Base-by-base conservation (phyloP, 257 asterid species). In the Petrea volubilis region DNA sequence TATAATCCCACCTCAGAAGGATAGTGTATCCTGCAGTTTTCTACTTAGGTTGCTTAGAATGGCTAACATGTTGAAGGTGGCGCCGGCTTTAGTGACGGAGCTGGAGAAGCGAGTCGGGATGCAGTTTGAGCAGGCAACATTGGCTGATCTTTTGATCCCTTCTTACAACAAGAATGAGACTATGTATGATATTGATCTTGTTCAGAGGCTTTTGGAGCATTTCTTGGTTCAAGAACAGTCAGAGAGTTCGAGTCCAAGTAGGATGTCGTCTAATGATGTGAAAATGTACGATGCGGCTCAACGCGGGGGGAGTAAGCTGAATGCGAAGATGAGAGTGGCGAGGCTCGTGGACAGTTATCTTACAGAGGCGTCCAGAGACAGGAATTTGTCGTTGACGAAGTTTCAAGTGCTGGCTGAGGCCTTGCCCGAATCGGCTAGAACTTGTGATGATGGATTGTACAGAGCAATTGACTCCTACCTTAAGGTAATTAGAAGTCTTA, bases 381-480 rank as follows among this genome's bases (percentile, higher is more conserved):
- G 97, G 76, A 83, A 84, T 64, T 81, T 93, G 31, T 84, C 96
- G 0, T 31, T 85, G 72, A 91, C 96, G 0, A 93, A 93, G 29
- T 93, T 93, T 78, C 98, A 93, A 71, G 98, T 93, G 44, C 78
- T 93, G 52, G 97, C 98, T 0, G 98, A 93, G 82, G 97, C 97
- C 2, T 75, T 93, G 61, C 98, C 98, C 0, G 98, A 93, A 53
- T 87, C 92, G 9, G 96, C 98, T n/a, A 81, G 98, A 74, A 89
- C 87, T 15, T 91, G 97, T 23, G 96, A 91, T 2, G 98, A 93
- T 72, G 98, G 98, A 4, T 58, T 93, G 57, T 93, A 93, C 60
- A 79, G 99, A 53, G 99, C 99, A 3, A 80, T 94, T 28, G 99
- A 94, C 76, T 94, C 99, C 67, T 94, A 91, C 71, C 96, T 91